A percentile compares a stretch with the other conserved stretches of the same genome.
These are phyloP conservation scores for Naegleria lovaniensis DNA, from an alignment of 208 protist species.

Conservation along the genomic window DNA sequence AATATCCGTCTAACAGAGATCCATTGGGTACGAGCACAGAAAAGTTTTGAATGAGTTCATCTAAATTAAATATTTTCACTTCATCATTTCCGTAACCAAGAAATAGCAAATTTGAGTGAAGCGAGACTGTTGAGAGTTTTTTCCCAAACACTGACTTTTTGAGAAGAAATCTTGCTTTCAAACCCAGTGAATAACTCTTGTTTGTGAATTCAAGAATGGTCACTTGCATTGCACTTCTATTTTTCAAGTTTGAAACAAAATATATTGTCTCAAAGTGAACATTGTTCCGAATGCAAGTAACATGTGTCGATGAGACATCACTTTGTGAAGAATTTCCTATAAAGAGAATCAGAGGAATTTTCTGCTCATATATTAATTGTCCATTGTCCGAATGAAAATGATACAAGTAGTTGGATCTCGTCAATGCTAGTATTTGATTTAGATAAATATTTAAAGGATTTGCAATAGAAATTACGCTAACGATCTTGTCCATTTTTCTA, in stretches of 20 bases:
- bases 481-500: neutral
- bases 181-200: neutral
- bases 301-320: neutral
- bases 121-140: neutral
- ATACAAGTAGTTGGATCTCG: neutral
- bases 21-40: neutral
- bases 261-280: neutral
- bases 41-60: neutral
- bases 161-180: neutral
- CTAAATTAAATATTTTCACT: neutral
- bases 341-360: neutral
- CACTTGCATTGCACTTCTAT: neutral
- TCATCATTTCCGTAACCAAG: neutral
- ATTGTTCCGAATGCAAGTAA: neutral
- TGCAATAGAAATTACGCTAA: neutral
- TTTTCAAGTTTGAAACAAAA: neutral
- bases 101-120: neutral
- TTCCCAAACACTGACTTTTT: neutral
- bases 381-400: neutral
- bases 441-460: neutral
- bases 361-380: neutral
- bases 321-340: neutral
- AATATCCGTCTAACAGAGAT: neutral
- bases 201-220: neutral
- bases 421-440: neutral